Percentiles rank a stretch among this genome's conserved stretches.
These are phyloP conservation scores for Incumbomyces lentus DNA, from an alignment of 2,329 filamentous ascomycete species.

Conservation along the genomic window DNA sequence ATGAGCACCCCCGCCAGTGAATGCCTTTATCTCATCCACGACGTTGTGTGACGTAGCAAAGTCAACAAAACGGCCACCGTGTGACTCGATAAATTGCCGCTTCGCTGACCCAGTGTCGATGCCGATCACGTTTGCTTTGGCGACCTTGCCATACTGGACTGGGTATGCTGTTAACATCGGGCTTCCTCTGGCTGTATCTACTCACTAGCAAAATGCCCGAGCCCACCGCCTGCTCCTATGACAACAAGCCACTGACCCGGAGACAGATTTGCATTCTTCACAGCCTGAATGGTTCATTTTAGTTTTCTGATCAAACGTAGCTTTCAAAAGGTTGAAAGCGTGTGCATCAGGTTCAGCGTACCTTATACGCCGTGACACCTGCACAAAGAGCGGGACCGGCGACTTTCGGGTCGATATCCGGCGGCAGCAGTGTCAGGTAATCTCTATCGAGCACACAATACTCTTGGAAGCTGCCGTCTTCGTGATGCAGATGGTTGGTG, in stretches of 20 bases:
- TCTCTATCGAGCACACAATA: constrained; percentile 36
- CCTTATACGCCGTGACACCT: constrained; percentile 36
- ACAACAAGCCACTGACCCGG: constrained; percentile 34
- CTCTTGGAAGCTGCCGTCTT: constrained; percentile 38
- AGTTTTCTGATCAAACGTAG: background rate
- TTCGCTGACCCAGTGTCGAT: constrained; percentile 33
- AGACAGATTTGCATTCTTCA: constrained; percentile 32
- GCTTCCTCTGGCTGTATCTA: constrained; percentile 4
- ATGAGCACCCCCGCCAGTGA: constrained; percentile 28
- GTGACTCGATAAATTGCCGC: constrained; percentile 28
- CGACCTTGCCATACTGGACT: constrained; percentile 37
- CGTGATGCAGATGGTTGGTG: constrained; percentile 38
- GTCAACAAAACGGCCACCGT: constrained; percentile 35
- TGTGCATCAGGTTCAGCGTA: constrained; percentile 7
- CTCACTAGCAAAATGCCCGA: constrained; percentile 36
- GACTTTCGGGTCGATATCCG: constrained; percentile 32
- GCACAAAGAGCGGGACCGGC: constrained; percentile 37
- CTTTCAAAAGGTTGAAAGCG: background rate
- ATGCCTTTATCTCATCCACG: constrained; percentile 25
- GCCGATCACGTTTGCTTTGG: constrained; percentile 33
- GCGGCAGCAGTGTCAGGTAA: constrained; percentile 34
- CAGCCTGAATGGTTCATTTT: constrained; percentile 24
- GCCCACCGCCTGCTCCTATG: constrained; percentile 37
- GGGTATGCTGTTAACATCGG: background rate
- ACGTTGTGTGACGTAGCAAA: constrained; percentile 27